A percentile compares a stretch with the other conserved stretches of the same genome.
Evolutionary conservation across 495 filamentous ascomycete genomes (phyloP).

Genomic region (Penicillium herquei): DNA sequence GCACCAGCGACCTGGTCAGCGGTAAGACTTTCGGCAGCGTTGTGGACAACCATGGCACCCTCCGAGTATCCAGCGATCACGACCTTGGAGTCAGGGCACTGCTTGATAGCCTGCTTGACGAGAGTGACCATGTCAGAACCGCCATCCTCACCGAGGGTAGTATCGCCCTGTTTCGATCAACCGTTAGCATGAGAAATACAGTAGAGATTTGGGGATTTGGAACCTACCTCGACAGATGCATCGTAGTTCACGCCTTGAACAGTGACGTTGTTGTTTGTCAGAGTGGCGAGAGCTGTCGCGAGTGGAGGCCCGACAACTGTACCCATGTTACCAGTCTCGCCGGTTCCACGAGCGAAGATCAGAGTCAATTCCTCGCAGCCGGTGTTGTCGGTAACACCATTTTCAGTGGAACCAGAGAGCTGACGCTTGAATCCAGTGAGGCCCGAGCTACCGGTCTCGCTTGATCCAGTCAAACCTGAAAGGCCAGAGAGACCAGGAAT

Average conservation of each 20-base stretch:
- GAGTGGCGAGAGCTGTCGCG: constrained; percentile 42
- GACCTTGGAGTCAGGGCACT: constrained; percentile 60
- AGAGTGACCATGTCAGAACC: constrained; percentile 47
- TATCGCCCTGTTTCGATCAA: constrained; percentile 41
- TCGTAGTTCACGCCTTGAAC: constrained; percentile 60
- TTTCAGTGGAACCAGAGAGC: constrained; percentile 11
- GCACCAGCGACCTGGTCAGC: constrained; percentile 28
- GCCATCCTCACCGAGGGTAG: constrained; percentile 41
- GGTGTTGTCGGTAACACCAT: constrained; percentile 40
- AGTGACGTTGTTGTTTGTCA: constrained; percentile 38
- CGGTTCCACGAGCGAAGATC: constrained; percentile 59
- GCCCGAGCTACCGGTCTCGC: too few species aligned
- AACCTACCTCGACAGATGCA: constrained; percentile 34
- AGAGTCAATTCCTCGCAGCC: constrained; percentile 50
- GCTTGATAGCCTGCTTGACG: constrained; percentile 42
- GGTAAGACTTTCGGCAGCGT: constrained; percentile 39
- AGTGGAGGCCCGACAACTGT: constrained; percentile 56
- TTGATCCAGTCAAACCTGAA: too few species aligned
- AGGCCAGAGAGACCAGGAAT: too few species aligned
- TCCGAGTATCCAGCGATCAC: constrained; percentile 63
- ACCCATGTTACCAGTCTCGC: constrained; percentile 57
- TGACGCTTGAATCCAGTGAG: background rate
- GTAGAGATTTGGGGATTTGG: too few species aligned
- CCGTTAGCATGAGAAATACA: too few species aligned
- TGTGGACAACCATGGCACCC: constrained; percentile 52